phyloP scores from a whole-genome alignment of 1,139 yeast species.

The Ogataea hybrid region DNA sequence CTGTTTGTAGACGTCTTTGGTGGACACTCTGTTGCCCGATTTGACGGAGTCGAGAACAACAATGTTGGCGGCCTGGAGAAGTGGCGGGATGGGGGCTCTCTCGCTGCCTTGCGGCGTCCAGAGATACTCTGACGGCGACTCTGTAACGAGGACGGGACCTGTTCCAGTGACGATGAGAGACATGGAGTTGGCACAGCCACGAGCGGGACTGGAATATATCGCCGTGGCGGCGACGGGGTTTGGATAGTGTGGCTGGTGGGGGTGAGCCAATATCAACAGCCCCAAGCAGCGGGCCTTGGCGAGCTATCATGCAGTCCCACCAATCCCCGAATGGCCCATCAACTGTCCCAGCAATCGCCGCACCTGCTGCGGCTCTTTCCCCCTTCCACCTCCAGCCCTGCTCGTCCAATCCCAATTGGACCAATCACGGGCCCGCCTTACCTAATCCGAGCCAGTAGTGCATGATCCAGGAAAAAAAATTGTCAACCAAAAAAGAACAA shows the following conservation, averaged over 20 bases:
- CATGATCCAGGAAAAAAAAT: background rate
- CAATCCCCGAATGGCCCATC: too few relatives aligned
- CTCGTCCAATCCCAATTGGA: background rate
- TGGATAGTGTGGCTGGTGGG: constrained; percentile 1
- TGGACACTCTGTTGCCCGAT: constrained; percentile 48
- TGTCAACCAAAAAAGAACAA: background rate
- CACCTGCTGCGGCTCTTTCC: too few relatives aligned
- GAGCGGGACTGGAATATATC: background rate
- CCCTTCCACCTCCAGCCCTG: background rate
- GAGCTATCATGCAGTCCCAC: background rate
- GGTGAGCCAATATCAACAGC: background rate
- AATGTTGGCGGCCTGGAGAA: constrained; percentile 4
- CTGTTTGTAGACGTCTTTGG: constrained; percentile 40
- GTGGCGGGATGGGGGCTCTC: background rate
- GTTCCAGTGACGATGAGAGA: constrained; percentile 3
- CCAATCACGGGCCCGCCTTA: constrained; percentile 5
- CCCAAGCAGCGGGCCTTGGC: background rate
- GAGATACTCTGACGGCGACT: constrained; percentile 2
- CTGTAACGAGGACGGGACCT: constrained; percentile 4
- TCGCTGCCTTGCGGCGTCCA: background rate
- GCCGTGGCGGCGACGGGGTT: too few relatives aligned
- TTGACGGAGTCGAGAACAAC: constrained; percentile 50
- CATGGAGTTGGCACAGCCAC: constrained; percentile 1
- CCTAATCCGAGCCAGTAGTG: constrained; percentile 7
- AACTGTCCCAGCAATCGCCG: too few relatives aligned